A percentile compares a stretch with the other conserved stretches of the same genome.
Conservation (phyloP, 345 rosid species). For the Anacardium occidentale region DNA sequence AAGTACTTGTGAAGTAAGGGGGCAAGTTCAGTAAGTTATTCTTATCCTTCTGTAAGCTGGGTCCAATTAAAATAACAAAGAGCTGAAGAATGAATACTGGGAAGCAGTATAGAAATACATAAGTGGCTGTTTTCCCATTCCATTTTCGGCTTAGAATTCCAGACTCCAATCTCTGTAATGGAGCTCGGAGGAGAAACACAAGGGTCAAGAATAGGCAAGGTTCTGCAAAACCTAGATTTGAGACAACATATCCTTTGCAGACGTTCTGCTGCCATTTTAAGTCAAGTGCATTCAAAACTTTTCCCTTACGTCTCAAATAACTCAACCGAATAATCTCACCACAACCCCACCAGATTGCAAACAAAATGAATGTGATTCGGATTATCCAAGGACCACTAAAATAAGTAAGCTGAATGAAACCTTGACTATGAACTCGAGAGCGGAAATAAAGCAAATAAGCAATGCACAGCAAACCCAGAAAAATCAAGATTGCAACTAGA, state of each 20-base stretch:
- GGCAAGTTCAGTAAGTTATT: slow-evolving; percentile 50
- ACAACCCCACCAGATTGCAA: slow-evolving; percentile 83
- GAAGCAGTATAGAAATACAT: slow-evolving; percentile 66
- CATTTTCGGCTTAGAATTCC: slow-evolving; percentile 70
- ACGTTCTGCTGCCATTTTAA: slow-evolving; percentile 78
- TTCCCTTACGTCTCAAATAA: slow-evolving; percentile 63
- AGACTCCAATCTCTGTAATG: slow-evolving; percentile 67
- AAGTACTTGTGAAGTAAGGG: slow-evolving; percentile 61
- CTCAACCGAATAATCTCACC: slow-evolving; percentile 81
- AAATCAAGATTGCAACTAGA: slow-evolving; percentile 67
- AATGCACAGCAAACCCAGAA: slow-evolving; percentile 80
- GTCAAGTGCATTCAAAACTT: slow-evolving; percentile 51
- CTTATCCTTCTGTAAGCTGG: slow-evolving; percentile 52
- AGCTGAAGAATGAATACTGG: slow-evolving; percentile 89
- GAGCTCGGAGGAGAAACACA: slow-evolving; percentile 83
- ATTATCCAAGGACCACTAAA: slow-evolving; percentile 93
- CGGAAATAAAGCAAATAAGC: slow-evolving; percentile 77
- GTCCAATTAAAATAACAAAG: slow-evolving; percentile 58
- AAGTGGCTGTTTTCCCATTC: slow-evolving; percentile 70
- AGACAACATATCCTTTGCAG: slow-evolving; percentile 88
- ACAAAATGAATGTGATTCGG: slow-evolving; percentile 60
- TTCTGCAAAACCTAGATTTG: slow-evolving; percentile 93
- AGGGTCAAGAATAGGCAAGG: slow-evolving; percentile 91
- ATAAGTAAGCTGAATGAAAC: slow-evolving; percentile 59
- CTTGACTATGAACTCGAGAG: slow-evolving; percentile 59